Base-by-base conservation (phyloP, 2,329 filamentous ascomycete species). In the Acrodontium crateriforme region DNA sequence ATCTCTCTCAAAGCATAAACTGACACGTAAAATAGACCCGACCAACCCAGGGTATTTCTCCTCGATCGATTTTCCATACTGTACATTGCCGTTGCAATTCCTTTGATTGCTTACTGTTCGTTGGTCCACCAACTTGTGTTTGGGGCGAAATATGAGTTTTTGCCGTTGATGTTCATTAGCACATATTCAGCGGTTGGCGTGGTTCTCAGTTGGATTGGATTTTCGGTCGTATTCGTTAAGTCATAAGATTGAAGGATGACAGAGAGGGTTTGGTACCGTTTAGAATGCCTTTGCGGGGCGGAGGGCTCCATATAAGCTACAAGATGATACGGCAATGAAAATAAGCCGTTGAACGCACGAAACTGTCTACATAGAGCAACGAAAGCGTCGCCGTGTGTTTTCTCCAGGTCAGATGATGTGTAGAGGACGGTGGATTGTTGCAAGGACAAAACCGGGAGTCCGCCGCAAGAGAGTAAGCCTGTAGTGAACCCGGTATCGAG, bases 81-180 rank as follows among this genome's bases (percentile, higher is more conserved):
- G 7, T 98, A 95, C 53, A 87, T 93, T 45, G 76, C 79, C 0
- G 62, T 94, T 34, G 82, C 84, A 45, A 84, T 95, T 34, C 89
- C 87, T 7, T 59, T 95, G 37, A 82, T 95, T 31, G 56, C 77
- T 2, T 98, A 98, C 56, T 85, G 81, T 53, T 92, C 84, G 8
- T 54, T 94, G 27, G 39, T 89, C 6, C 89, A 98, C 53, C 69
- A 72, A 25, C 53, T 87, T n/a, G 59, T 91, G 4, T 94, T 93
- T 58, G 84, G 84, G 0, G 69, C 73, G 46, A 71, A 63, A 38
- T 82, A 80, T 45, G 83, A 94, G 56, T 98, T 95, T 54, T 57
- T 98, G 30, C 89, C 89, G 15, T 61, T 95, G 43, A 95, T 98
- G 87, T 89, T 95, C 50, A 94, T 77, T 42, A 95, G 87, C 61